Base-by-base conservation (phyloP, 2,329 filamentous ascomycete species). In the Volutella citrinella region DNA sequence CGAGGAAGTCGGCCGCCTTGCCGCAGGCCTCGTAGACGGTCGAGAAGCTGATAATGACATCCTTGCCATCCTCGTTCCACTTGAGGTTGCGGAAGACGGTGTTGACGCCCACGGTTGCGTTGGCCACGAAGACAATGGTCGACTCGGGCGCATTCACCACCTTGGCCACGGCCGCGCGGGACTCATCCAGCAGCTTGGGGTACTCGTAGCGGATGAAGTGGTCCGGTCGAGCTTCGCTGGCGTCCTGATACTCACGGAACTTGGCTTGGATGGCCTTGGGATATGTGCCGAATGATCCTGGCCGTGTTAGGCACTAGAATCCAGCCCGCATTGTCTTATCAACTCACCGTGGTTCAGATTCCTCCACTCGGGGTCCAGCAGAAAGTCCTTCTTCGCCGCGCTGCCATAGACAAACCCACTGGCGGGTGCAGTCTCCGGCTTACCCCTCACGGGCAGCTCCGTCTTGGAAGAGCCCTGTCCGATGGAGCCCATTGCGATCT, bases 21-120 rank as follows among this genome's bases (percentile, higher is more conserved):
- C 81, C 83, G 55, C 87, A 89, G 1, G 79, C 81, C 36, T 80
- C 81, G 57, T 95, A 95, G 32, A 89, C 75, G 24, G 85, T 88
- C 22, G 74, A 75, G 55, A 95, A 94, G 60, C 81, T 83, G 27
- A 95, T 51, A 43, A 94, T 84, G 42, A 84, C 80, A 55, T 96
- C 90, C 16, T 78, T 76, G 41, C 89, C 84, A 41, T 83, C 82
- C 0, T 68, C 57, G 22, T 76, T 59, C 72, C 82, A 95, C 2
- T 57, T 54, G 3, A 96, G 60, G 55, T 84, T 90, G 25, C 83
- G 78, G n/a, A 95, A 72, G 6, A 95, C 77, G 0, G 80, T 86
- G 63, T 93, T 91, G 28, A 89, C 63, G 16, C 78, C 87, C 0
- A 76, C 82, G 0, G 87, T 94, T 10, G 89, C 87, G 57, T 96